A percentile compares a stretch with the other conserved stretches of the same genome.
Conservation (phyloP, 2,329 filamentous ascomycete genomes). For the Apiospora hydei region DNA sequence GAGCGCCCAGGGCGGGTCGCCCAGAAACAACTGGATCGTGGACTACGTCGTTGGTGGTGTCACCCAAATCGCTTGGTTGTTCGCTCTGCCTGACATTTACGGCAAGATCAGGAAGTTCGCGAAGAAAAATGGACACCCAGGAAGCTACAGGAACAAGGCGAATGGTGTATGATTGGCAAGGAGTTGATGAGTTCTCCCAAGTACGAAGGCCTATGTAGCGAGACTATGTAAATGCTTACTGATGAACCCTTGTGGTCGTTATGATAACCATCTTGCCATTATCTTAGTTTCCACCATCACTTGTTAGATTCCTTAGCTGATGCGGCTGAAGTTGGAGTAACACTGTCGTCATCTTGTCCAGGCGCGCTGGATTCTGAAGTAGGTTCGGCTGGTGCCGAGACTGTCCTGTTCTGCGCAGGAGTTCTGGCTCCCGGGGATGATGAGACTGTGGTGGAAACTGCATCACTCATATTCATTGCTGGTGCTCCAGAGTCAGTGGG, state of each 20-base stretch:
- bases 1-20: constrained; percentile 60
- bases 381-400: no score
- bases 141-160: constrained; percentile 48
- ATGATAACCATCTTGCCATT: neutral
- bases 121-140: constrained; percentile 66
- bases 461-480: neutral
- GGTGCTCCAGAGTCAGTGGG: no score
- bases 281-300: neutral
- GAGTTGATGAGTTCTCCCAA: neutral
- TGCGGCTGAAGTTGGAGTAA: neutral
- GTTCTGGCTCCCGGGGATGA: no score
- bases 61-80: constrained; percentile 62
- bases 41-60: constrained; percentile 66
- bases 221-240: neutral
- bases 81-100: constrained; percentile 63
- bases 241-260: neutral
- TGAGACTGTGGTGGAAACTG: no score
- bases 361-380: neutral
- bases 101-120: constrained; percentile 63
- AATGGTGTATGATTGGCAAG: neutral
- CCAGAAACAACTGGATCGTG: constrained; percentile 65
- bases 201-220: neutral
- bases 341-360: neutral
- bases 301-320: neutral
- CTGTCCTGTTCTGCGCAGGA: no score